Conservation (phyloP, 495 filamentous ascomycete genomes). For the Penicillium goetzii region DNA sequence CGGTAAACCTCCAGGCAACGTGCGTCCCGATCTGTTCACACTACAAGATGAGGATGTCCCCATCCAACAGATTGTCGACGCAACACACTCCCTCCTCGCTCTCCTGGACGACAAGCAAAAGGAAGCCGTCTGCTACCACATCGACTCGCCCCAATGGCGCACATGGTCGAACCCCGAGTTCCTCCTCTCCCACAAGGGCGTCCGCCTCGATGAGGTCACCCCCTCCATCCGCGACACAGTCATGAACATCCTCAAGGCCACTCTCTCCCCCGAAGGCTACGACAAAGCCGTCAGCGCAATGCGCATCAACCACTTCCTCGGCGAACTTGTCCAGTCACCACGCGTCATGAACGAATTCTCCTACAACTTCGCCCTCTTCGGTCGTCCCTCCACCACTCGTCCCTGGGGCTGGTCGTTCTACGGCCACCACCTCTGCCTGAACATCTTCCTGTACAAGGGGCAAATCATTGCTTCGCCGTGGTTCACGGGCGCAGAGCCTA, state of each 20-base stretch:
- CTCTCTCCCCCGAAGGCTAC: slow-evolving; percentile 71
- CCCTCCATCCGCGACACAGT: slow-evolving; percentile 47
- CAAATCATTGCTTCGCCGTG: slow-evolving; percentile 69
- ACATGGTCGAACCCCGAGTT: slow-evolving; percentile 79
- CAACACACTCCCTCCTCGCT: slow-evolving; percentile 48
- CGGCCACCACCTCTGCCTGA: slow-evolving; percentile 75
- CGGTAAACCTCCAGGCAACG: slow-evolving; percentile 45
- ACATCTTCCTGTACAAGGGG: slow-evolving; percentile 61
- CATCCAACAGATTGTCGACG: slow-evolving; percentile 56
- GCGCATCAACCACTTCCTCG: slow-evolving; percentile 79
- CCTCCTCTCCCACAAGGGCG: slow-evolving; percentile 61
- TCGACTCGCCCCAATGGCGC: slow-evolving; percentile 73
- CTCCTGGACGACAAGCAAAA: slow-evolving; percentile 53
- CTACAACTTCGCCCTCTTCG: slow-evolving; percentile 74
- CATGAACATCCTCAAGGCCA: slow-evolving; percentile 56
- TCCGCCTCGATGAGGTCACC: slow-evolving; percentile 65
- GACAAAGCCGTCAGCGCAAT: slow-evolving; percentile 69
- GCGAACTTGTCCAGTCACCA: slow-evolving; percentile 63
- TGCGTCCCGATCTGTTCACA: slow-evolving; percentile 59
- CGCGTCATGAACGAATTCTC: slow-evolving; percentile 71
- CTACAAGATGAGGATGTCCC: slow-evolving; percentile 65
- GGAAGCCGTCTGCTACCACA: slow-evolving; percentile 55
- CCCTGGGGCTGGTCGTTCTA: slow-evolving; percentile 78
- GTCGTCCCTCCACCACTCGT: slow-evolving; percentile 47
- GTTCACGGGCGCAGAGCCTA: slow-evolving; percentile 80